Evolutionary conservation across 805 yeast species (phyloP).

Genomic region (Sporopachydermia quercuum): DNA sequence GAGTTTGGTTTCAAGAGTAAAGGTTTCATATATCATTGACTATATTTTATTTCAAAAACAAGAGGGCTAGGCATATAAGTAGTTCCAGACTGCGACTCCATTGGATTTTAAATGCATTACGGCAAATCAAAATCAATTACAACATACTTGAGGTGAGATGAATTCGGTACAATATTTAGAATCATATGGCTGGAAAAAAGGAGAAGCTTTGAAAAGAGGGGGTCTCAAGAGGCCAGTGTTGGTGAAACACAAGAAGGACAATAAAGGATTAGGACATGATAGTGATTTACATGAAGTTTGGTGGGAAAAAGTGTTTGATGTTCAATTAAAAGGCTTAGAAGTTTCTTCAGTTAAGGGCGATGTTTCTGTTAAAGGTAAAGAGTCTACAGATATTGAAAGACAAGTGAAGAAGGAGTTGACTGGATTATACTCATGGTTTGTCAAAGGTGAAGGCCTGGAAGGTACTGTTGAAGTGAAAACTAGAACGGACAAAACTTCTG

Average conservation of each 20-base stretch:
- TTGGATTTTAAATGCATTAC: too few relatives aligned
- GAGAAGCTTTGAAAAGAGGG: constrained; percentile 68
- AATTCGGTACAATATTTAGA: constrained; percentile 58
- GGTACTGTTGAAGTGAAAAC: constrained; percentile 35
- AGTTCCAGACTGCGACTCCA: too few relatives aligned
- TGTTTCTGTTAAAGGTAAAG: constrained; percentile 35
- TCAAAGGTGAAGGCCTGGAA: constrained; percentile 67
- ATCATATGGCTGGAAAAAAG: constrained; percentile 85
- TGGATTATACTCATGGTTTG: constrained; percentile 77
- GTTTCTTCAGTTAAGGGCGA: constrained; percentile 24
- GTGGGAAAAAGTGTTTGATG: constrained; percentile 97
- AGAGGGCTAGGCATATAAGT: too few relatives aligned
- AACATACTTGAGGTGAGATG: too few relatives aligned
- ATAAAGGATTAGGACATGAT: constrained; percentile 78
- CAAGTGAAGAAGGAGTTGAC: constrained; percentile 38
- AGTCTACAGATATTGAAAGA: constrained; percentile 31
- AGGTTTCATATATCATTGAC: too few relatives aligned
- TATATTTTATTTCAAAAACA: too few relatives aligned
- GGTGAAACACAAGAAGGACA: constrained; percentile 82
- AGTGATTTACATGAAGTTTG: constrained; percentile 71
- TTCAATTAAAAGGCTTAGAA: constrained; percentile 69
- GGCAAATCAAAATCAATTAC: too few relatives aligned
- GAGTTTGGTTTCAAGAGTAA: too few relatives aligned
- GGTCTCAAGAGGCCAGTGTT: constrained; percentile 75
- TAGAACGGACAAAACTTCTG: constrained; percentile 5